Evolutionary conservation across 768 basidiomycete species (phyloP).

Genomic region (Rhodotorula kratochvilovae): DNA sequence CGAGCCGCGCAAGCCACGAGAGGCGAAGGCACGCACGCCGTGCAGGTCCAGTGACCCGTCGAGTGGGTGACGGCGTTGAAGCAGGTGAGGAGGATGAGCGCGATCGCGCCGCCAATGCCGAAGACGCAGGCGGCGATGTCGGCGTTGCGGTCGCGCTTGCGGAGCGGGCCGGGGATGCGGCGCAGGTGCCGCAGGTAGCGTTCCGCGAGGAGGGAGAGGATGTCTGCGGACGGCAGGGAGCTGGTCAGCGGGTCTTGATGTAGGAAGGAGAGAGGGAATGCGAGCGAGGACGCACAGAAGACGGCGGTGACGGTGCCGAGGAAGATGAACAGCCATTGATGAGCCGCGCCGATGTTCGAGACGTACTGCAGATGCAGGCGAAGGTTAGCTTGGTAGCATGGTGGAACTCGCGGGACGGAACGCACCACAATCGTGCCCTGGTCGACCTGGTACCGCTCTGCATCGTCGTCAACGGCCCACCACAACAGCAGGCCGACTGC

Average conservation of each 20-base stretch:
- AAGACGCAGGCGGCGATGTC: slow-evolving; percentile 40
- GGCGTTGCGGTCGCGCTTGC: slow-evolving; percentile 45
- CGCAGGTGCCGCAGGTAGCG: slow-evolving; percentile 50
- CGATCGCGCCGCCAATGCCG: slow-evolving; percentile 44
- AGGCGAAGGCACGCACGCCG: too few species aligned
- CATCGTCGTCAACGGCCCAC: slow-evolving; percentile 29
- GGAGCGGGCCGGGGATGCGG: slow-evolving; percentile 47
- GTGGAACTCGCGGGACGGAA: neutral
- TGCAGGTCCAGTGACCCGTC: slow-evolving; percentile 13
- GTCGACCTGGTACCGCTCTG: slow-evolving; percentile 9
- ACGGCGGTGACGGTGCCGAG: slow-evolving; percentile 40
- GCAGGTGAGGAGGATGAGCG: slow-evolving; percentile 46
- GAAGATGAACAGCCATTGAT: slow-evolving; percentile 44
- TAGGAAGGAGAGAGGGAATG: too few species aligned
- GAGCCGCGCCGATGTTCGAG: slow-evolving; percentile 45
- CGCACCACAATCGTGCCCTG: slow-evolving; percentile 21
- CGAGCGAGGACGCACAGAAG: slow-evolving; percentile 44
- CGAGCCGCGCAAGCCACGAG: too few species aligned
- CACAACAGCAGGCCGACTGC: slow-evolving; percentile 24
- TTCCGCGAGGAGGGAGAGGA: slow-evolving; percentile 46
- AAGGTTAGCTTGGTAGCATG: too few species aligned
- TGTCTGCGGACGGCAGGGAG: neutral
- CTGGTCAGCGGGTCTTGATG: neutral
- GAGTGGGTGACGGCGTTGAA: slow-evolving; percentile 8
- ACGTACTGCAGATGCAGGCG: slow-evolving; percentile 41